Percentiles rank a stretch among this genome's conserved stretches.
These are phyloP conservation scores for Colletotrichum spinosum DNA, from an alignment of 2,329 filamentous ascomycete genomes.

Conservation along the genomic window DNA sequence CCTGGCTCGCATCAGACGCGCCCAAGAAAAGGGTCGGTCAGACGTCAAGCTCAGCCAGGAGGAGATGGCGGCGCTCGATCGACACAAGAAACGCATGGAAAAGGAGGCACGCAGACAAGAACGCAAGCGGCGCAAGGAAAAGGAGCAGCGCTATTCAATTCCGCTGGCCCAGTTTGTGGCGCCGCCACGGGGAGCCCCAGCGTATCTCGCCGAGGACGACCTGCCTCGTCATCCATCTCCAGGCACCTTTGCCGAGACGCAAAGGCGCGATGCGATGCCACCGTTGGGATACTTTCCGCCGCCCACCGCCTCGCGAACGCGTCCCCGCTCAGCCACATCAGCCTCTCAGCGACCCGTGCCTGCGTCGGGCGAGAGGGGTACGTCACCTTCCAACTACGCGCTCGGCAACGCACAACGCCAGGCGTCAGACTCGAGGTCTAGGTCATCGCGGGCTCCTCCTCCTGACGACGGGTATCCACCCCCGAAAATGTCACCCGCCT, in stretches of 20 bases:
- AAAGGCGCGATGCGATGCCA: conserved; percentile 53
- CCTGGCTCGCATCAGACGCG: conserved; percentile 81
- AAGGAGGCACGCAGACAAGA: conserved; percentile 54
- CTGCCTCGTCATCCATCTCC: conserved; percentile 53
- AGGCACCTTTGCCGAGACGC: conserved; percentile 49
- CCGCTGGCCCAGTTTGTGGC: conserved; percentile 65
- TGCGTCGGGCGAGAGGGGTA: conserved; percentile 49
- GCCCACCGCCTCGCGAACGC: conserved; percentile 53
- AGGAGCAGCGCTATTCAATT: conserved; percentile 62
- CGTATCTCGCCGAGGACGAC: conserved; percentile 47
- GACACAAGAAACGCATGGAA: conserved; percentile 70
- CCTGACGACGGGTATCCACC: conserved; percentile 46
- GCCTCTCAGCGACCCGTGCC: conserved; percentile 52
- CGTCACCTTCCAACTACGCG: conserved; percentile 59
- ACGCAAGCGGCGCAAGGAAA: conserved; percentile 53
- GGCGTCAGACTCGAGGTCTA: conserved; percentile 55
- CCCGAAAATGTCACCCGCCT: conserved; percentile 41
- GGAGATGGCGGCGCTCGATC: conserved; percentile 84
- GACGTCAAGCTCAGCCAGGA: conserved; percentile 85
- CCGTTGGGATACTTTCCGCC: conserved; percentile 65
- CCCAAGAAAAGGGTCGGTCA: conserved; percentile 78
- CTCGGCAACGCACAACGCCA: conserved; percentile 56
- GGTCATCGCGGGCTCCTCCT: conserved; percentile 46
- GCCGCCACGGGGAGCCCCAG: conserved; percentile 49
- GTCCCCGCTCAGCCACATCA: conserved; percentile 55